Evolutionary conservation across 2,329 filamentous ascomycete species (phyloP).

Genomic region (Raffaelea arxii): DNA sequence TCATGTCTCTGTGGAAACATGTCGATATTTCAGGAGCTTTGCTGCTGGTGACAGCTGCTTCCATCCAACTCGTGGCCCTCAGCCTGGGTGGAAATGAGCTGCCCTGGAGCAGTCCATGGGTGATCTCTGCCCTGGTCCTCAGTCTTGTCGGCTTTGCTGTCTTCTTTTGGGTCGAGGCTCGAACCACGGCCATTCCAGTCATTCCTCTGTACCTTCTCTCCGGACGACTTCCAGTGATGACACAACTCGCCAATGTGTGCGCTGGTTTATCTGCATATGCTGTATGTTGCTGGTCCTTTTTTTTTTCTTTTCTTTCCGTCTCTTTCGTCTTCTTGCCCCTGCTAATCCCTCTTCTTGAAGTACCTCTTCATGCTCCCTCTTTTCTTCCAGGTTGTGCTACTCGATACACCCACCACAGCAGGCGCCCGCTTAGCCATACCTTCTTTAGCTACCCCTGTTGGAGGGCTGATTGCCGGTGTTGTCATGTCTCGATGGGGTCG

Average conservation of each 20-base stretch:
- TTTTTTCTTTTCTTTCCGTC: too few species aligned
- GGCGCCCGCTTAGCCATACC: conserved; percentile 55
- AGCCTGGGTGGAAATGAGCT: conserved; percentile 47
- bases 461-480: conserved; percentile 45
- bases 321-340: too few species aligned
- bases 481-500: conserved; percentile 43
- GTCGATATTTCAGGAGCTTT: conserved; percentile 50
- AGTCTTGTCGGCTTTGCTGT: conserved; percentile 31
- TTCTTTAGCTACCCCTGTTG: conserved; percentile 48
- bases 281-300: conserved; percentile 22
- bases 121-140: conserved; percentile 32
- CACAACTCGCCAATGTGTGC: conserved; percentile 49
- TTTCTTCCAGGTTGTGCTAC: conserved; percentile 58
- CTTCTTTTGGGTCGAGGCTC: conserved; percentile 38
- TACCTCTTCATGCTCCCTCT: conserved; percentile 62
- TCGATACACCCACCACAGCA: conserved; percentile 53
- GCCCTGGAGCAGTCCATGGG: conserved; percentile 39
- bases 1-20: conserved; percentile 42
- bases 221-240: conserved; percentile 43
- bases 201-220: conserved; percentile 47
- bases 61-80: conserved; percentile 44
- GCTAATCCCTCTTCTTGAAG: too few species aligned
- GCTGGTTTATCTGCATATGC: conserved; percentile 53
- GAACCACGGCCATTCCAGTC: conserved; percentile 40
- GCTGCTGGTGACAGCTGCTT: conserved; percentile 48